Conservation (phyloP, 768 basidiomycete genomes). For the Suillus variegatus region DNA sequence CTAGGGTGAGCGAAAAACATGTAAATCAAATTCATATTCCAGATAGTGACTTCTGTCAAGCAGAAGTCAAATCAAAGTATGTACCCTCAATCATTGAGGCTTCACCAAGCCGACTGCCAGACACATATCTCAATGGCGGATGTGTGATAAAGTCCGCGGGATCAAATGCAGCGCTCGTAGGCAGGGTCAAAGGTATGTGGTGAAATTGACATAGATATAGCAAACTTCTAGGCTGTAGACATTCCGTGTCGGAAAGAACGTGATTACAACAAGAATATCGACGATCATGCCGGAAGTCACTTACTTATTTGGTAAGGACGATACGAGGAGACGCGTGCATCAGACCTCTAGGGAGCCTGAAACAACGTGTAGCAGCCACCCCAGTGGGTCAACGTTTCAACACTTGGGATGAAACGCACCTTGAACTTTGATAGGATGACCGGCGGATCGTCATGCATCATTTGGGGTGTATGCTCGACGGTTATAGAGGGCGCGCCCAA, state of each 20-base stretch:
- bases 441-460: not conserved
- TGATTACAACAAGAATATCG: constrained; percentile 5
- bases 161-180: not conserved
- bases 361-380: not conserved
- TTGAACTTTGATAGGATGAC: not conserved
- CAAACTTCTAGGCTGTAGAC: not conserved
- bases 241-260: not conserved
- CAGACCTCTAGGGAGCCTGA: not conserved
- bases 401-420: not conserved
- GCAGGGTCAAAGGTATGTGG: constrained; percentile 5
- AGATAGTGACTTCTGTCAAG: not conserved
- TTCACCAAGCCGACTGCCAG: too few species aligned
- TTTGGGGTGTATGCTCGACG: not conserved
- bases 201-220: not conserved
- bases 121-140: not conserved
- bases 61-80: not conserved
- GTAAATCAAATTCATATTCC: not conserved
- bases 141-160: not conserved
- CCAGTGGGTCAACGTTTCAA: not conserved
- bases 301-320: not conserved
- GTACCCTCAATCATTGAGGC: not conserved
- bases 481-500: not conserved
- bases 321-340: not conserved
- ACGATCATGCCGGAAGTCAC: not conserved
- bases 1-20: not conserved